Conservation (phyloP, 192 early-diverging fungal genomes). For the Coemansia sp. region DNA sequence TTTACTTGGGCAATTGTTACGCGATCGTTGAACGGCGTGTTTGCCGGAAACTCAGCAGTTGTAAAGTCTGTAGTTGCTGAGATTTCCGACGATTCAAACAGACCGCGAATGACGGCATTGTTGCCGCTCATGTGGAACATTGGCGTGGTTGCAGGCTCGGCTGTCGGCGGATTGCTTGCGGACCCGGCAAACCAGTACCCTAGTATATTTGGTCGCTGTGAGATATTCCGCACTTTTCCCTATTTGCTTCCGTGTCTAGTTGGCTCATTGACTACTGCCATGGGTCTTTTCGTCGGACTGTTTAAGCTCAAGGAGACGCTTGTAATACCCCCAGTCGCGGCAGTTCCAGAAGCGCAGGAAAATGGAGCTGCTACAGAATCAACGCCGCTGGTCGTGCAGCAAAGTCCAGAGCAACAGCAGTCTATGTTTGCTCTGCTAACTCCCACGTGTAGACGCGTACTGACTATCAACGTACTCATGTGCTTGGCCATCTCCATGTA, state of each 20-base stretch:
- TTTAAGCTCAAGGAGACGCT: constrained; percentile 62
- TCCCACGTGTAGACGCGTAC: constrained; percentile 15
- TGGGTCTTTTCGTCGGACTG: constrained; percentile 63
- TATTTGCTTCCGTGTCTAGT: constrained; percentile 83
- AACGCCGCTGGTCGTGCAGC: constrained; percentile 11
- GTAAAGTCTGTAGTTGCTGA: constrained; percentile 81
- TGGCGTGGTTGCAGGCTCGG: constrained; percentile 63
- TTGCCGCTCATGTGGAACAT: constrained; percentile 70
- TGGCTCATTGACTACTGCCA: constrained; percentile 58
- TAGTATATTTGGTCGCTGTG: constrained; percentile 53
- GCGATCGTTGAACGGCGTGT: constrained; percentile 63
- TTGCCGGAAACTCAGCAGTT: constrained; percentile 76
- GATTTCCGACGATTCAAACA: constrained; percentile 76
- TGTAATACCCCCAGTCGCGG: background rate
- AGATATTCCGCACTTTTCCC: constrained; percentile 64
- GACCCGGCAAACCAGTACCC: constrained; percentile 70
- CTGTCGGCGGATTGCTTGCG: constrained; percentile 74
- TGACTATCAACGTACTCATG: constrained; percentile 24
- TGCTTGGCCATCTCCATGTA: constrained; percentile 25
- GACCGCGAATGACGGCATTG: constrained; percentile 66
- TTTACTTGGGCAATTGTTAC: constrained; percentile 59
- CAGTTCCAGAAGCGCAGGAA: background rate
- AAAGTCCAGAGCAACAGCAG: background rate
- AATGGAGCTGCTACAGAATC: background rate
- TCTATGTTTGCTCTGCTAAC: constrained; percentile 20